Evolutionary conservation across 805 yeast species (phyloP).

Genomic region (Osmozyma mogii): DNA sequence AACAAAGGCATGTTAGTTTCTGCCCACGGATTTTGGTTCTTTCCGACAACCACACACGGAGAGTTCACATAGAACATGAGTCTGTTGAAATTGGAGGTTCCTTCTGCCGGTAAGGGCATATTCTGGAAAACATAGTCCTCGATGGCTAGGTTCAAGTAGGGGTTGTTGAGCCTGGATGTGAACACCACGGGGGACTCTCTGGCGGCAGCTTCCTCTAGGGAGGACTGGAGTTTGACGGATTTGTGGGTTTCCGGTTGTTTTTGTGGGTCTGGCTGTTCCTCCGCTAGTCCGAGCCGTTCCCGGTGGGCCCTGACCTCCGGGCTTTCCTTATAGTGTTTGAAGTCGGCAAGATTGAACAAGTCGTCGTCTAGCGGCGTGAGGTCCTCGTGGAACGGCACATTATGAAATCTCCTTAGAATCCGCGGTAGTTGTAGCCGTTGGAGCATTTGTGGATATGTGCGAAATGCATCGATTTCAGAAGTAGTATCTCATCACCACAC

Average conservation of each 20-base stretch:
- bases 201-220: too few species aligned
- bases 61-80: slow-evolving; percentile 67
- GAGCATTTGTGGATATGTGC: slow-evolving; percentile 1
- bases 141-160: slow-evolving; percentile 68
- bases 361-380: slow-evolving; percentile 25
- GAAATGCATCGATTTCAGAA: background rate
- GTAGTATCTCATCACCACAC: background rate
- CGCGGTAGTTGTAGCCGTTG: slow-evolving; percentile 5
- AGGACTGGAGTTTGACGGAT: too few species aligned
- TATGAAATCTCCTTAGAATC: too few species aligned
- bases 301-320: slow-evolving; percentile 17
- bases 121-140: slow-evolving; percentile 70
- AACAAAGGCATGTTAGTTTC: slow-evolving; percentile 64
- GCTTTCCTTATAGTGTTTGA: slow-evolving; percentile 29
- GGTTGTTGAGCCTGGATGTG: slow-evolving; percentile 52
- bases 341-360: slow-evolving; percentile 30
- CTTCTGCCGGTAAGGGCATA: slow-evolving; percentile 39
- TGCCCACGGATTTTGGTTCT: slow-evolving; percentile 92
- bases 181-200: slow-evolving; percentile 36
- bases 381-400: slow-evolving; percentile 35
- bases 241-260: background rate
- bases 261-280: background rate
- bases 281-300: slow-evolving; percentile 3
- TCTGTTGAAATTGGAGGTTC: slow-evolving; percentile 34
- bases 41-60: slow-evolving; percentile 90